Evolutionary conservation across 768 basidiomycete genomes (phyloP).

Genomic region (Rubroboletus satanas): DNA sequence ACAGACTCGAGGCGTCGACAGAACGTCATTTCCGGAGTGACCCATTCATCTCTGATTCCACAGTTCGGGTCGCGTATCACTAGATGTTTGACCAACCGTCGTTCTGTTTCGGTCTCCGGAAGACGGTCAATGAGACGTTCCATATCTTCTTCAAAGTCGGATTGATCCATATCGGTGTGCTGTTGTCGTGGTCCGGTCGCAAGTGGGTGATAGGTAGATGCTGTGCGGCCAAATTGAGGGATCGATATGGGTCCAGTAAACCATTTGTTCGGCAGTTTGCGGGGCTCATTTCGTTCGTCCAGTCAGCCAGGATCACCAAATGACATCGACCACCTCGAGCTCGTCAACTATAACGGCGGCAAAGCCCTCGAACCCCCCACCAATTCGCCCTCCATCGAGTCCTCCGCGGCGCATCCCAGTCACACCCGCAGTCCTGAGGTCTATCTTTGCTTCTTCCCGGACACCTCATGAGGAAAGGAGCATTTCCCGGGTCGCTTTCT

Average conservation of each 20-base stretch:
- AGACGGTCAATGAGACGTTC: constrained; percentile 58
- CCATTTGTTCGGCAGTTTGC: constrained; percentile 22
- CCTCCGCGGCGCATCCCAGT: constrained; percentile 70
- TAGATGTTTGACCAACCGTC: constrained; percentile 57
- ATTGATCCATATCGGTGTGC: constrained; percentile 20
- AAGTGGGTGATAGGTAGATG: background rate
- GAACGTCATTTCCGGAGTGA: constrained; percentile 51
- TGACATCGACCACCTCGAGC: constrained; percentile 43
- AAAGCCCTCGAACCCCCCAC: constrained; percentile 22
- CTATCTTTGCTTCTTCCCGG: constrained; percentile 84
- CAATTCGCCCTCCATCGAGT: constrained; percentile 38
- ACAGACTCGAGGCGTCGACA: constrained; percentile 68
- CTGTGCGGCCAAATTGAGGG: background rate
- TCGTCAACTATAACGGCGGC: constrained; percentile 49
- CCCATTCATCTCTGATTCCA: constrained; percentile 53
- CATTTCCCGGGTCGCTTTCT: constrained; percentile 82
- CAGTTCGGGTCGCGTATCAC: constrained; percentile 42
- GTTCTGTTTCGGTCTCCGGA: constrained; percentile 54
- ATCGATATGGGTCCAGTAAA: background rate
- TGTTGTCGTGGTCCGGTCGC: constrained; percentile 2
- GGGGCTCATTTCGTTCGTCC: background rate
- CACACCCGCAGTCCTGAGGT: constrained; percentile 74
- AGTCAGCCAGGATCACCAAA: background rate
- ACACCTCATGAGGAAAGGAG: constrained; percentile 78
- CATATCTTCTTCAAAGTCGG: constrained; percentile 49